These are phyloP conservation scores for Lipomyces yamanashiensis DNA, from an alignment of 805 yeast species.

Conservation along the genomic window DNA sequence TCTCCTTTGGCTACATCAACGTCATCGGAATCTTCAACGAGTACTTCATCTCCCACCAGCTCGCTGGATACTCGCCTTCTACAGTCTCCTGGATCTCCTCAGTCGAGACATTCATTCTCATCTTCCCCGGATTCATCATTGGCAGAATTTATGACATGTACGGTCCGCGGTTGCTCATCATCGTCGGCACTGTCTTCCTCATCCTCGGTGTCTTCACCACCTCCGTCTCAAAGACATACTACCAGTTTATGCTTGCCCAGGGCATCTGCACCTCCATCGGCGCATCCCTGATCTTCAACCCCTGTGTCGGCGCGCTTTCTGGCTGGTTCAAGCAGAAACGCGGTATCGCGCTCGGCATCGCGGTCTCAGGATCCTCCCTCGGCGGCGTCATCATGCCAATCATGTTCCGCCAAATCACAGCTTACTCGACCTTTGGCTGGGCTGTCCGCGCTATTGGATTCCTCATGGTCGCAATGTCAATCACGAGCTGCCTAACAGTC, in stretches of 20 bases:
- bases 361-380: slow-evolving; percentile 56
- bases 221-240: slow-evolving; percentile 48
- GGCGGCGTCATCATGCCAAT: slow-evolving; percentile 58
- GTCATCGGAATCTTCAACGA: slow-evolving; percentile 40
- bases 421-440: slow-evolving; percentile 57
- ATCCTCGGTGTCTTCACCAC: slow-evolving; percentile 43
- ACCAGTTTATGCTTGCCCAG: slow-evolving; percentile 60
- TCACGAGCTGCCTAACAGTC: slow-evolving; percentile 37
- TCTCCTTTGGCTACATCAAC: slow-evolving; percentile 58
- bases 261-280: slow-evolving; percentile 58
- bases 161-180: slow-evolving; percentile 37
- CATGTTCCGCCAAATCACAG: slow-evolving; percentile 50
- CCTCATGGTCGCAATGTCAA: slow-evolving; percentile 46
- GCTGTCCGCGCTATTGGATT: slow-evolving; percentile 57
- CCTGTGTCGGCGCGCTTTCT: slow-evolving; percentile 52
- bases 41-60: slow-evolving; percentile 38
- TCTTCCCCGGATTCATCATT: slow-evolving; percentile 38
- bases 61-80: slow-evolving; percentile 38
- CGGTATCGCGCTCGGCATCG: slow-evolving; percentile 53
- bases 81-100: slow-evolving; percentile 45
- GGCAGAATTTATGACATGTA: slow-evolving; percentile 43
- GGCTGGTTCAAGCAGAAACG: slow-evolving; percentile 53
- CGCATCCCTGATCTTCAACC: slow-evolving; percentile 50
- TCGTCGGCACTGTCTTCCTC: slow-evolving; percentile 37
- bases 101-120: slow-evolving; percentile 40